Percentiles rank a stretch among this genome's conserved stretches.
Conservation (phyloP, 768 basidiomycete species). For the Lactifluus volemus region DNA sequence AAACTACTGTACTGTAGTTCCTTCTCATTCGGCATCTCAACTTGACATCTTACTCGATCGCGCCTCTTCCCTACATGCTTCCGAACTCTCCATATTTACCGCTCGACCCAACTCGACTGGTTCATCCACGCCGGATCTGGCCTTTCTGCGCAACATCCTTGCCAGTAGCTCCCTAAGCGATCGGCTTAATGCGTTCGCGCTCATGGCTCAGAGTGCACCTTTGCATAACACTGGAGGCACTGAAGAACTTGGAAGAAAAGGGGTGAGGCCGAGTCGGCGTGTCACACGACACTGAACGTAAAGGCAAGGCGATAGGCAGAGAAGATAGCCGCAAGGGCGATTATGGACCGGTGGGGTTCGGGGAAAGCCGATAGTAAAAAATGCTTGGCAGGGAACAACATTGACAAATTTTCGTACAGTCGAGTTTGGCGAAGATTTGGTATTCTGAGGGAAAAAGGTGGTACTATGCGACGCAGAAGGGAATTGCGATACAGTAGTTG, state of each 20-base stretch:
- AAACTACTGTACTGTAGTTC: conserved; percentile 22
- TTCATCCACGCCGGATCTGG: conserved; percentile 1
- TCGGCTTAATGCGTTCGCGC: conserved; percentile 35
- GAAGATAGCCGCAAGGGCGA: conserved; percentile 87
- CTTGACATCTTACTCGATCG: conserved; percentile 37
- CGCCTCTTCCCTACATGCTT: conserved; percentile 40
- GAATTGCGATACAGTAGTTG: no score
- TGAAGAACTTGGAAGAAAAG: conserved; percentile 68
- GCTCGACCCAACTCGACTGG: conserved; percentile 38
- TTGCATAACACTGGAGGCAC: conserved; percentile 71
- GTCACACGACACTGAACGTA: conserved; percentile 7
- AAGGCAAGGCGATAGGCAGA: conserved; percentile 38
- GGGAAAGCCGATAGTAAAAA: no score
- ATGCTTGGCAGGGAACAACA: no score
- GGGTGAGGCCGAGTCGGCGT: conserved; percentile 61
- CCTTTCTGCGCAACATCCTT: conserved; percentile 8
- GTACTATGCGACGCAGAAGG: no score
- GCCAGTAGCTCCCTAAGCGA: conserved; percentile 31
- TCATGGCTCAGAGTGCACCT: conserved; percentile 43
- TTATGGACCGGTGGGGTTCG: conserved; percentile 81
- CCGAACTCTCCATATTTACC: conserved; percentile 40
- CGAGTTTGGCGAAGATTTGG: no score
- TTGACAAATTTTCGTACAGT: no score
- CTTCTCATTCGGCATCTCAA: conserved; percentile 35
- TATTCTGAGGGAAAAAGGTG: no score